A percentile compares a stretch with the other conserved stretches of the same genome.
These are phyloP conservation scores for Amanita phalloides DNA, from an alignment of 768 basidiomycete species.

Conservation along the genomic window DNA sequence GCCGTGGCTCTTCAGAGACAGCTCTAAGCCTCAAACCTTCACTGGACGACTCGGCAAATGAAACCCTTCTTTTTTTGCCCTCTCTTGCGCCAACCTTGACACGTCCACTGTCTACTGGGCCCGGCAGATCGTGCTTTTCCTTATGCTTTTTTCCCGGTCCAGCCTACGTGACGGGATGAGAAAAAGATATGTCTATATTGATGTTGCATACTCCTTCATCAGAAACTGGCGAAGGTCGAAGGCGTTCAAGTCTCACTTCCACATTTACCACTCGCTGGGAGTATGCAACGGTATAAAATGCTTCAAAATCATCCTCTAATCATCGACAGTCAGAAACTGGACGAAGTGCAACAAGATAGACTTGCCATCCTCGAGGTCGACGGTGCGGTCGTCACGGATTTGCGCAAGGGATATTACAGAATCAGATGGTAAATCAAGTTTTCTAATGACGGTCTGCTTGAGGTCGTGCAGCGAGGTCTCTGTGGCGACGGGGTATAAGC, in stretches of 20 bases:
- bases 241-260: slow-evolving; percentile 23
- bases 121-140: not conserved
- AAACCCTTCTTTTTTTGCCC: slow-evolving; percentile 1
- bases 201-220: not conserved
- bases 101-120: not conserved
- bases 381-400: slow-evolving; percentile 36
- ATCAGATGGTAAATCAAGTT: slow-evolving; percentile 39
- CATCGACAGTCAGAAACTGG: slow-evolving; percentile 1
- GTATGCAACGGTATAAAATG: slow-evolving; percentile 42
- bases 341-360: slow-evolving; percentile 3
- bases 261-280: slow-evolving; percentile 23
- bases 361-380: slow-evolving; percentile 75
- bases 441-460: slow-evolving; percentile 46
- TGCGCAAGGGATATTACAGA: slow-evolving; percentile 33
- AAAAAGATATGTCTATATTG: not conserved
- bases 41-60: not conserved
- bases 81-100: not conserved
- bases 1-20: slow-evolving; percentile 9
- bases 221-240: not conserved
- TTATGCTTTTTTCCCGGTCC: not conserved
- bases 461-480: slow-evolving; percentile 53
- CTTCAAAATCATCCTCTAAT: slow-evolving; percentile 72
- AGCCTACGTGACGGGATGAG: not conserved
- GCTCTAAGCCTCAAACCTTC: not conserved
- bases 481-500: slow-evolving; percentile 15